Evolutionary conservation across 495 filamentous ascomycete species (phyloP).

Genomic region (Tuber umbilicatum): DNA sequence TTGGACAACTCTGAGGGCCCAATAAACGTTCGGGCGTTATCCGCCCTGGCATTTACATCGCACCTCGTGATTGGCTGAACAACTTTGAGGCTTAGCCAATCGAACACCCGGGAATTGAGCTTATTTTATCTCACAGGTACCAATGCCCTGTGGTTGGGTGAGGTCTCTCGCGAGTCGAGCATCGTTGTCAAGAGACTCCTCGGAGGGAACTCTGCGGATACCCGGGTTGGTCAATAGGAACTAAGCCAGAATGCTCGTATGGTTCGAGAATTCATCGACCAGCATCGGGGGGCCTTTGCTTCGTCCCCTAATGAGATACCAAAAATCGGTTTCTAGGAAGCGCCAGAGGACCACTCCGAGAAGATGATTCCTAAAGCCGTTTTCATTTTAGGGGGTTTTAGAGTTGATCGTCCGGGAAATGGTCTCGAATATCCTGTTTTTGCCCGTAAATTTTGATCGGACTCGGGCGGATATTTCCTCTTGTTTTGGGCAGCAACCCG

Average conservation of each 20-base stretch:
- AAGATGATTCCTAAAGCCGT: background rate
- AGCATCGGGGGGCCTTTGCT: background rate
- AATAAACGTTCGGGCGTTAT: background rate
- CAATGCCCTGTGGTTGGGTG: background rate
- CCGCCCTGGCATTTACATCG: background rate
- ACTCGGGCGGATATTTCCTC: background rate
- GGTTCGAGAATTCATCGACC: background rate
- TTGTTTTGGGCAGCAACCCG: background rate
- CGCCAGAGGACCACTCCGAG: background rate
- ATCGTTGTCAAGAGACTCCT: background rate
- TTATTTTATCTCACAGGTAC: constrained; percentile 4
- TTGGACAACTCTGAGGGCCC: background rate
- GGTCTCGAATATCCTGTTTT: background rate
- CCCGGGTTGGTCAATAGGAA: too few relatives aligned
- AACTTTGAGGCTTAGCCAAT: background rate
- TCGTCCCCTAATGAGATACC: background rate
- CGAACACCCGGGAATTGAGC: background rate
- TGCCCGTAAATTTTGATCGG: background rate
- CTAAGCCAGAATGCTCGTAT: too few relatives aligned
- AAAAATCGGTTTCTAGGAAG: background rate
- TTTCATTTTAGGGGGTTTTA: background rate
- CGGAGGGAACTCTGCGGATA: background rate
- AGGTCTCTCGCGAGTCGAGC: background rate
- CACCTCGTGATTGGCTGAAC: background rate
- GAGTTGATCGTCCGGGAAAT: background rate